These are phyloP conservation scores for Abortiporus biennis DNA, from an alignment of 1,284 basidiomycete genomes.

Conservation along the genomic window DNA sequence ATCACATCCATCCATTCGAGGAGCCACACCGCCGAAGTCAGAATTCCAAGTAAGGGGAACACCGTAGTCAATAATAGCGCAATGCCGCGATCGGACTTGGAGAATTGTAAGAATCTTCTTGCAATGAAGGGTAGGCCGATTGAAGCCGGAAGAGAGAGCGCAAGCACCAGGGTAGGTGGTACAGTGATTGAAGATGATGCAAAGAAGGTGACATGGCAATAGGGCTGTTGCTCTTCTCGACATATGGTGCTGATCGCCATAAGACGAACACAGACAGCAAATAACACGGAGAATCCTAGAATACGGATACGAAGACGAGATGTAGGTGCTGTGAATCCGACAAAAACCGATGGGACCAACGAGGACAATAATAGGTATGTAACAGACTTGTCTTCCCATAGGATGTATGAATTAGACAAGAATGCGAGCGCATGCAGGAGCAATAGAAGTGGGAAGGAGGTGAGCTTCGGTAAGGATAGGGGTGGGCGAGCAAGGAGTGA, in stretches of 20 bases:
- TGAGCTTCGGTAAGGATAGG: conserved; percentile 16
- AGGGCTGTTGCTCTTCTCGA: conserved; percentile 91
- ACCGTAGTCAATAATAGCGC: conserved; percentile 62
- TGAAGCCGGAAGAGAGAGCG: conserved; percentile 50
- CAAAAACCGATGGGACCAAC: conserved; percentile 49
- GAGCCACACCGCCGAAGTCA: conserved; percentile 67
- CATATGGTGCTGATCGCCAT: conserved; percentile 81
- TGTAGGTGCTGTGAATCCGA: conserved; percentile 63
- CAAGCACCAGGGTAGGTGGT: conserved; percentile 52
- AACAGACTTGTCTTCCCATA: conserved; percentile 90
- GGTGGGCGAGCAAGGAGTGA: conserved; percentile 29
- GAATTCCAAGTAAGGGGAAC: conserved; percentile 51
- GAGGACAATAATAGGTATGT: conserved; percentile 70
- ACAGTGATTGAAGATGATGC: conserved; percentile 60
- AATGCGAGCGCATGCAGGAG: conserved; percentile 69
- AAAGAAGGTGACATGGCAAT: conserved; percentile 86
- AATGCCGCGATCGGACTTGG: conserved; percentile 70
- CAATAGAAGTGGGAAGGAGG: conserved; percentile 43
- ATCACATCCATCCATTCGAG: conserved; percentile 73
- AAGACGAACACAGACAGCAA: conserved; percentile 67
- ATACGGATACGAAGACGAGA: conserved; percentile 70
- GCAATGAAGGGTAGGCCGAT: conserved; percentile 55
- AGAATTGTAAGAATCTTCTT: conserved; percentile 55
- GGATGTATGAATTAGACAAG: conserved; percentile 89
- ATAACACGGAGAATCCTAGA: conserved; percentile 60